Conservation (phyloP, 371 early-diverging fungal species). For the Umbelopsis sp. region DNA sequence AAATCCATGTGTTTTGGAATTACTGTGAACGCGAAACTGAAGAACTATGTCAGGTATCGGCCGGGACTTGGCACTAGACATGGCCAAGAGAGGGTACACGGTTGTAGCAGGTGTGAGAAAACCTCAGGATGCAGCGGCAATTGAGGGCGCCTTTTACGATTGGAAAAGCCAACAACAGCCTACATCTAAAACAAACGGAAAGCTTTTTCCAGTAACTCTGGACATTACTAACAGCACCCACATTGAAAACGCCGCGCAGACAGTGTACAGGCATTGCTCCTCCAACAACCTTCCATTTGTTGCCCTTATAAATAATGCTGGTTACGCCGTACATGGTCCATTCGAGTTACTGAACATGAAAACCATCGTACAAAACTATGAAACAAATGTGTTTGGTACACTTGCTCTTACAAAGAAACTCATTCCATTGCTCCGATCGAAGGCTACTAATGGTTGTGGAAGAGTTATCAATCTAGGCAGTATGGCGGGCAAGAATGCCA, state of each 20-base stretch:
- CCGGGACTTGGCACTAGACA: background rate
- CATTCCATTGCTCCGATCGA: background rate
- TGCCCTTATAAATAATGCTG: background rate
- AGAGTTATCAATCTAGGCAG: background rate
- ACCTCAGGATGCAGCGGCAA: background rate
- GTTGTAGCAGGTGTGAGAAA: background rate
- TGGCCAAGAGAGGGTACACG: background rate
- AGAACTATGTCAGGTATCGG: background rate
- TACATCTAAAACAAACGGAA: background rate
- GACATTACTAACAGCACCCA: background rate
- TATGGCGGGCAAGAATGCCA: background rate
- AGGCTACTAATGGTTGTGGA: constrained; percentile 1
- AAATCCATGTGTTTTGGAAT: background rate
- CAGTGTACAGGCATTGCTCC: background rate
- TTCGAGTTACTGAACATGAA: background rate
- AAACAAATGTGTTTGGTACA: background rate
- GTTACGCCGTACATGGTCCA: background rate
- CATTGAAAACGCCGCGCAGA: background rate
- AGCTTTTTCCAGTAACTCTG: background rate
- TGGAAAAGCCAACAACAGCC: background rate
- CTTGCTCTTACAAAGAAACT: background rate
- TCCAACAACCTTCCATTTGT: constrained; percentile 1
- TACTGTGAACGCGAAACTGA: background rate
- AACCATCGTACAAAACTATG: background rate
- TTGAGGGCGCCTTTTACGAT: background rate